Conservation (phyloP, 495 filamentous ascomycete genomes). For the Podospora tetraspora region DNA sequence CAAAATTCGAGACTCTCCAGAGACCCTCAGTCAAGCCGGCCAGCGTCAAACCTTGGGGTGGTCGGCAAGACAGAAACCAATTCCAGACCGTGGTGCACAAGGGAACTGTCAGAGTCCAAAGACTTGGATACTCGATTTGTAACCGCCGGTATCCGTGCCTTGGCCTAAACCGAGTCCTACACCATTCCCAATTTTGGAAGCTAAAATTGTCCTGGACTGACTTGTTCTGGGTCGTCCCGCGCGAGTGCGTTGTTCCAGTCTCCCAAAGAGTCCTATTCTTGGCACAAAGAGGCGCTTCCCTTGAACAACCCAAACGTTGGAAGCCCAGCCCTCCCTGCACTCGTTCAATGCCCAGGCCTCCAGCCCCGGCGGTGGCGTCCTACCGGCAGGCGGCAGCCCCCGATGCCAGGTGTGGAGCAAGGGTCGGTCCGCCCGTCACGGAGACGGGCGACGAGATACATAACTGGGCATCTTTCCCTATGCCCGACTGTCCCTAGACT, state of each 20-base stretch:
- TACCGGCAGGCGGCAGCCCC: slow-evolving; percentile 1
- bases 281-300: neutral
- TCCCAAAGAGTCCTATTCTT: slow-evolving; percentile 2
- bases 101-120: neutral
- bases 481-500: neutral
- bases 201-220: neutral
- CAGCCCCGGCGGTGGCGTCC: neutral
- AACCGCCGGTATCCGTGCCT: neutral
- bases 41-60: too few species aligned
- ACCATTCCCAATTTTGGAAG: neutral
- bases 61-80: neutral
- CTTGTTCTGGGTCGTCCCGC: neutral
- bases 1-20: neutral
- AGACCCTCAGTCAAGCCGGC: neutral
- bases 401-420: slow-evolving; percentile 1
- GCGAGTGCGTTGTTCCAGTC: neutral
- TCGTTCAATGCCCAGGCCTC: neutral
- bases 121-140: neutral
- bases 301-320: neutral
- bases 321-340: neutral
- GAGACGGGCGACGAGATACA: neutral
- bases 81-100: neutral
- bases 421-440: neutral
- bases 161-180: neutral
- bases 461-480: neutral